Conservation (phyloP, 768 basidiomycete genomes). For the Lentinula aciculospora region DNA sequence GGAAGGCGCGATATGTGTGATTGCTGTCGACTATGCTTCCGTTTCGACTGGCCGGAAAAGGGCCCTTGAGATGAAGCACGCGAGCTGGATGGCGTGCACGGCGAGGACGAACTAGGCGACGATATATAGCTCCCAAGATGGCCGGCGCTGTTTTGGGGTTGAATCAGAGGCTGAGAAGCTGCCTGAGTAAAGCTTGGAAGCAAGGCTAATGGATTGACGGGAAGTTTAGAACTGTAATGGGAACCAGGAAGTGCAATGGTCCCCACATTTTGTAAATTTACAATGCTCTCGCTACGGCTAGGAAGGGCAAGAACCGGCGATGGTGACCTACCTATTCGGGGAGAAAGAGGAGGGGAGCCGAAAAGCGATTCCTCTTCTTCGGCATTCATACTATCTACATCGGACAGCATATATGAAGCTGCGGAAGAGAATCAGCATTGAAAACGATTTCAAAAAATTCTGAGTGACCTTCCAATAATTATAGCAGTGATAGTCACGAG, state of each 20-base stretch:
- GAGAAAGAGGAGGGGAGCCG: constrained; percentile 74
- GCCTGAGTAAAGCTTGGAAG: constrained; percentile 34
- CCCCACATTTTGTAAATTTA: constrained; percentile 83
- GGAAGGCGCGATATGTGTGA: constrained; percentile 35
- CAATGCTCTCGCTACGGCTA: constrained; percentile 28
- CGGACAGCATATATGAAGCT: not conserved
- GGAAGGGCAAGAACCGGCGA: constrained; percentile 58
- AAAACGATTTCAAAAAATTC: not conserved
- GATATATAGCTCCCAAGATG: not conserved
- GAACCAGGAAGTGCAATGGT: constrained; percentile 98
- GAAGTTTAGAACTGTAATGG: constrained; percentile 83
- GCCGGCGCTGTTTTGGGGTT: constrained; percentile 11
- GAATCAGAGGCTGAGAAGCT: constrained; percentile 33
- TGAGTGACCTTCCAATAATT: not conserved
- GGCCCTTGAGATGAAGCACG: constrained; percentile 18
- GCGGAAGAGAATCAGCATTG: not conserved
- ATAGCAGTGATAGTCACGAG: not conserved
- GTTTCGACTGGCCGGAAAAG: constrained; percentile 17
- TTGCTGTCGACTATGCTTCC: constrained; percentile 28
- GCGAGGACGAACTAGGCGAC: constrained; percentile 10
- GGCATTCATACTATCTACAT: constrained; percentile 3
- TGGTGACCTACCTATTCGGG: constrained; percentile 68
- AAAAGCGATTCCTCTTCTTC: constrained; percentile 73
- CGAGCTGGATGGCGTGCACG: constrained; percentile 12
- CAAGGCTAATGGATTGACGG: constrained; percentile 74